phyloP scores from a whole-genome alignment of 164 flowering plant species.

The Vitis labrusca region DNA sequence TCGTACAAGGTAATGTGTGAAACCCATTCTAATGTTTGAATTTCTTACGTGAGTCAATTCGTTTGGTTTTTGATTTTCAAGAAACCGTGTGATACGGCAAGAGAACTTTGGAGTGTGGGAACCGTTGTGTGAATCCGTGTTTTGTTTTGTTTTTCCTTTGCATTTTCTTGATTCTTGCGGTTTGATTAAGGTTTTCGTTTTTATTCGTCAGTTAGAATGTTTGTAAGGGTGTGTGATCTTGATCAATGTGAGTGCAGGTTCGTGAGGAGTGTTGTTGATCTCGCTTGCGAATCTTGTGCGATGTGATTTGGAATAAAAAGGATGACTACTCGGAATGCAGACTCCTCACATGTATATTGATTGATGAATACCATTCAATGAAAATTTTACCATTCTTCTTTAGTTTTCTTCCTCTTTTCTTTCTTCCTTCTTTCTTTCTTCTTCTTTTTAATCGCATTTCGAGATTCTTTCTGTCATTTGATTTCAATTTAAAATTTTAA shows the following conservation, averaged over 20 bases:
- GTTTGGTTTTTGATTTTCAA: too few species aligned
- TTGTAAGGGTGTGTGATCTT: background rate
- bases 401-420: background rate
- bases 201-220: background rate
- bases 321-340: constrained; percentile 22
- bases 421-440: background rate
- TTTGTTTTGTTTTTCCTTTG: background rate
- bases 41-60: too few species aligned
- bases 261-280: background rate
- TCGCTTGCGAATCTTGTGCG: background rate
- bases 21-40: background rate
- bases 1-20: background rate
- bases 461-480: background rate
- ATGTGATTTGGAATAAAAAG: constrained; percentile 6
- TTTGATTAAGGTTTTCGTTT: background rate
- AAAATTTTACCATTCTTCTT: too few species aligned
- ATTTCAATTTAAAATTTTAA: background rate
- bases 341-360: constrained; percentile 17
- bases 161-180: background rate
- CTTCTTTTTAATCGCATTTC: background rate
- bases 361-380: too few species aligned
- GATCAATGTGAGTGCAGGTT: constrained; percentile 9
- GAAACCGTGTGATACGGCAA: too few species aligned
- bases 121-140: too few species aligned
- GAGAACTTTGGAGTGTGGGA: too few species aligned